These are phyloP conservation scores for Venturia aucupariae DNA, from an alignment of 2,329 filamentous ascomycete species.

Conservation along the genomic window DNA sequence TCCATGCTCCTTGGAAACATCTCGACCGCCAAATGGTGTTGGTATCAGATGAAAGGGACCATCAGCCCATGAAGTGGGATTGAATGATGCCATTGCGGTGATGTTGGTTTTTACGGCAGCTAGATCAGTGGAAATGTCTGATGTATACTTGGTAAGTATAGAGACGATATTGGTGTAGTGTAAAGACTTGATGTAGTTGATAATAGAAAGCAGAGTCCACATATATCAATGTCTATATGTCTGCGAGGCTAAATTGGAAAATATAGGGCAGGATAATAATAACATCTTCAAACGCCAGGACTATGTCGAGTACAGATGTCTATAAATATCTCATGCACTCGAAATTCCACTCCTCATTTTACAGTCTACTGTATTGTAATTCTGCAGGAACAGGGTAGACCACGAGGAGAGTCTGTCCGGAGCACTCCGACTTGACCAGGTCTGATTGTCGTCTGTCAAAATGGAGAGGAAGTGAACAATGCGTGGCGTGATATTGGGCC, in stretches of 20 bases:
- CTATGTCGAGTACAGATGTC: neutral
- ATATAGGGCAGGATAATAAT: neutral
- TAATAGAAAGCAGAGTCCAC: neutral
- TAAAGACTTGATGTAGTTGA: neutral
- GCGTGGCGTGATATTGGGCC: neutral
- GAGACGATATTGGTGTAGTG: neutral
- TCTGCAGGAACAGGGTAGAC: neutral
- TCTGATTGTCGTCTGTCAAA: neutral
- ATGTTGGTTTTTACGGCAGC: neutral
- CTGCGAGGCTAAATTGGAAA: neutral
- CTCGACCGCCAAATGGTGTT: constrained; percentile 4
- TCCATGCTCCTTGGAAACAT: constrained; percentile 8
- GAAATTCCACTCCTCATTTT: no score
- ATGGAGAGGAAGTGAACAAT: neutral
- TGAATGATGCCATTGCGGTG: neutral
- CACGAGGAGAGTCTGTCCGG: neutral
- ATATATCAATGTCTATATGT: neutral
- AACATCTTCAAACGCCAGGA: neutral
- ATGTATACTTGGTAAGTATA: neutral
- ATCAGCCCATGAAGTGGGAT: constrained; percentile 10
- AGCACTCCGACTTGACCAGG: neutral
- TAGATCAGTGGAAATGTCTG: neutral
- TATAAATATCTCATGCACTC: neutral
- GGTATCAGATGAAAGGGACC: constrained; percentile 12
- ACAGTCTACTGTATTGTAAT: no score